Percentiles rank a stretch among this genome's conserved stretches.
These are phyloP conservation scores for Termitomyces titanicus DNA, from an alignment of 768 basidiomycete genomes.

Conservation along the genomic window DNA sequence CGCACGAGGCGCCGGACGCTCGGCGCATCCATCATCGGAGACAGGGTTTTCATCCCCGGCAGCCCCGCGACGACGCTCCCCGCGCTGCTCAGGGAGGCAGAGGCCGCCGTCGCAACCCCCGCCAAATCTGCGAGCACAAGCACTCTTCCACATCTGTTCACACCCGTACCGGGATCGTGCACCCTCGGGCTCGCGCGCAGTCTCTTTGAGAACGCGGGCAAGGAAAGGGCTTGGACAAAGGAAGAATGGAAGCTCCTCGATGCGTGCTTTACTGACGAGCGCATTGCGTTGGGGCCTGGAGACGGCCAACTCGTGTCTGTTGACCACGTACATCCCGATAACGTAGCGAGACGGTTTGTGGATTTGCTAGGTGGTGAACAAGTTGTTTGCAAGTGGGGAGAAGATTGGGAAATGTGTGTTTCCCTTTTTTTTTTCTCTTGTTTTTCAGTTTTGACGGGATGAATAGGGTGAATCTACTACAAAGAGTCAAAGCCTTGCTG, in stretches of 20 bases:
- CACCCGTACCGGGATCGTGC: not conserved
- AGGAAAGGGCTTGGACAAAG: constrained; percentile 54
- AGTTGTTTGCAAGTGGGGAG: constrained; percentile 35
- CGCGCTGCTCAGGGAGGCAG: constrained; percentile 56
- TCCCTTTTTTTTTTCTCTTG: not conserved
- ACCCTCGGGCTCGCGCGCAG: not conserved
- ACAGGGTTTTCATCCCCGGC: constrained; percentile 51
- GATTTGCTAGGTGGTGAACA: constrained; percentile 43
- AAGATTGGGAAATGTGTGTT: constrained; percentile 57
- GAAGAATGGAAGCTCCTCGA: constrained; percentile 81
- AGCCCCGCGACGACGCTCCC: constrained; percentile 52
- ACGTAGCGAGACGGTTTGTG: constrained; percentile 61
- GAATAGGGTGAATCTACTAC: constrained; percentile 45
- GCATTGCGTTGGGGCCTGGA: constrained; percentile 45
- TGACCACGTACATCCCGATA: constrained; percentile 47
- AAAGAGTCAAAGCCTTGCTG: constrained; percentile 52
- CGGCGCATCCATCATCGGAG: constrained; percentile 39
- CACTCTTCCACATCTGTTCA: not conserved
- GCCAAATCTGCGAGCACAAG: not conserved
- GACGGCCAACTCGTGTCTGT: constrained; percentile 40
- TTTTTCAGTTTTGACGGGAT: not conserved
- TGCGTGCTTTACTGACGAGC: constrained; percentile 71
- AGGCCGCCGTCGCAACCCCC: constrained; percentile 38
- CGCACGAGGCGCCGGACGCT: constrained; percentile 12
- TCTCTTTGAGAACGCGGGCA: constrained; percentile 1